Conservation (phyloP, 208 protist species). For the Trichomonas tenax region DNA sequence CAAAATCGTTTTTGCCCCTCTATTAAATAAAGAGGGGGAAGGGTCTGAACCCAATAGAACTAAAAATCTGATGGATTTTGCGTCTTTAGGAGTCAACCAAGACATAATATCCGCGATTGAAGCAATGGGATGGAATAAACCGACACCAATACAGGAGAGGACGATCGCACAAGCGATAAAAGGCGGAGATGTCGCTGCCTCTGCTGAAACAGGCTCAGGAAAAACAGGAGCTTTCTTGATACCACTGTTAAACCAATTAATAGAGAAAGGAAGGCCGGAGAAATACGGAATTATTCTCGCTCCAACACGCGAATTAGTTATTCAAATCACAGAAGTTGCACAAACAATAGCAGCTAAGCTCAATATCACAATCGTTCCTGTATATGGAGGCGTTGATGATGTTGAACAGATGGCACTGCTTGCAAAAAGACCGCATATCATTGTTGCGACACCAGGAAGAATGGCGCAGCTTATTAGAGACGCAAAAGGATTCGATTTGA, state of each 20-base stretch:
- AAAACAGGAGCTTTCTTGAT: constrained; percentile 68
- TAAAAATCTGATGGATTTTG: background rate
- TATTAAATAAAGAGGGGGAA: background rate
- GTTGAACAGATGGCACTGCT: background rate
- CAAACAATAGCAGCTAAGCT: background rate
- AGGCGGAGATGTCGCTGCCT: constrained; percentile 60
- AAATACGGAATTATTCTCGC: constrained; percentile 10
- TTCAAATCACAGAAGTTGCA: background rate
- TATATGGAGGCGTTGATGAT: background rate
- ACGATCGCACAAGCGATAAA: constrained; percentile 62
- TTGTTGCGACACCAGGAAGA: constrained; percentile 16
- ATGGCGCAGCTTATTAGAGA: background rate
- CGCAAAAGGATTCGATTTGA: background rate
- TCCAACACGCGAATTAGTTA: background rate
- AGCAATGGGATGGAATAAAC: background rate
- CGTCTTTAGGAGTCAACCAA: background rate
- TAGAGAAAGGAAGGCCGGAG: background rate
- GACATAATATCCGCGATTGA: background rate
- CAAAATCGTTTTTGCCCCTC: no score
- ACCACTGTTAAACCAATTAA: constrained; percentile 59
- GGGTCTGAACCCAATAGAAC: background rate
- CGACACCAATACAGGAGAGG: constrained; percentile 65
- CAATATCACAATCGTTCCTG: background rate
- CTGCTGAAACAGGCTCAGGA: constrained; percentile 52
- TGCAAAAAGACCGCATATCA: background rate